Percentiles rank a stretch among this genome's conserved stretches.
phyloP scores from a whole-genome alignment of 2,329 filamentous ascomycete genomes.

The Penicillium fuscoglaucum region DNA sequence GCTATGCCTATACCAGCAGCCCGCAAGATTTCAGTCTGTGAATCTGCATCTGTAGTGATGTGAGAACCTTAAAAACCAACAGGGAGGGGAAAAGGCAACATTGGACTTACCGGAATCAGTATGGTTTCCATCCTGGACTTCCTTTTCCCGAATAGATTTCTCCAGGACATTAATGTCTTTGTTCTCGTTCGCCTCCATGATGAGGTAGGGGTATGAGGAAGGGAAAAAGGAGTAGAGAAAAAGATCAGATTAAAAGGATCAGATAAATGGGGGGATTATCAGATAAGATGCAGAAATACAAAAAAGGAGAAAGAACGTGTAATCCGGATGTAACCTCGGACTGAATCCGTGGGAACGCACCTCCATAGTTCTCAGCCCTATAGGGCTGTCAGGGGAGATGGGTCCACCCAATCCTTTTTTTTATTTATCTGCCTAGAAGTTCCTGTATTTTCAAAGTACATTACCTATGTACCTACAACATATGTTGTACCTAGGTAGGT shows the following conservation, averaged over 20 bases:
- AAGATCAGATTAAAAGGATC: conserved; percentile 14
- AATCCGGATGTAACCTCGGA: conserved; percentile 4
- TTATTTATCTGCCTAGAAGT: background rate
- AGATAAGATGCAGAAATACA: conserved; percentile 21
- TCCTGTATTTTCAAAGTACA: background rate
- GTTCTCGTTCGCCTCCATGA: conserved; percentile 1
- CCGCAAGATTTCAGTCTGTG: conserved; percentile 19
- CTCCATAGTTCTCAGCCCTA: conserved; percentile 12
- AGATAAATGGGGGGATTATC: conserved; percentile 23
- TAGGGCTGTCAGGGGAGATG: background rate
- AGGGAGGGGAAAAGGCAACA: background rate
- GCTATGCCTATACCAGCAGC: conserved; percentile 51
- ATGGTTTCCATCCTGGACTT: background rate
- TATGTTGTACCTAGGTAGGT: background rate
- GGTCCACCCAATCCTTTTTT: background rate
- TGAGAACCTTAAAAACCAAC: background rate
- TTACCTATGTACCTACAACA: background rate
- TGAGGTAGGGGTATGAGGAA: background rate
- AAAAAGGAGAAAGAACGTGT: background rate
- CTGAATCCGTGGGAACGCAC: background rate
- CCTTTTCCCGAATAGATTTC: background rate
- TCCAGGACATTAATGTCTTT: conserved; percentile 2
- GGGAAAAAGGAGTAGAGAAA: background rate
- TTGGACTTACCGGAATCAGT: conserved; percentile 3
- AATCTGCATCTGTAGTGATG: conserved; percentile 8